These are phyloP conservation scores for Coix lacrymajobi DNA, from an alignment of 176 grass and related monocot species.

Conservation along the genomic window DNA sequence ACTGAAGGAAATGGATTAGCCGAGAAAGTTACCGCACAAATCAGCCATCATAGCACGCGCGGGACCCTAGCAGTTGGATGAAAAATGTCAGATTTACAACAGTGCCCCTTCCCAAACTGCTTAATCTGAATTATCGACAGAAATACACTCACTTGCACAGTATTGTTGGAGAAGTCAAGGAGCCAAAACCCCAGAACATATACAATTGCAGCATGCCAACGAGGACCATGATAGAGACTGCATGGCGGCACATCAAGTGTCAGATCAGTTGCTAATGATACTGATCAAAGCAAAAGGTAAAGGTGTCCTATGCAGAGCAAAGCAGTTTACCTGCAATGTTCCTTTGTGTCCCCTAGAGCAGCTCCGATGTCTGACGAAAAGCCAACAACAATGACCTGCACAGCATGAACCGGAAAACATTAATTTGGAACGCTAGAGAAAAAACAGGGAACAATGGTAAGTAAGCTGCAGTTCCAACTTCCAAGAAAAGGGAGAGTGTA, in stretches of 20 bases:
- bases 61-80: conserved; percentile 53
- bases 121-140: not conserved
- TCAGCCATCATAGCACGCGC: conserved; percentile 90
- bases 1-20: not conserved
- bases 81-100: not conserved
- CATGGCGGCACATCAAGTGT: not conserved
- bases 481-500: not conserved
- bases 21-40: conserved; percentile 52
- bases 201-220: conserved; percentile 77
- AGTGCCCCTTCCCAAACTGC: not conserved
- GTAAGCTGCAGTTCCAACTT: not conserved
- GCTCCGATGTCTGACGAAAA: conserved; percentile 89
- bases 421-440: not conserved
- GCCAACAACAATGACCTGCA: conserved; percentile 62
- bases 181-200: conserved; percentile 95
- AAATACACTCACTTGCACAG: conserved; percentile 59
- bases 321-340: conserved; percentile 60
- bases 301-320: not conserved
- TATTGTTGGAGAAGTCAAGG: conserved; percentile 90
- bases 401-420: not conserved
- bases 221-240: conserved; percentile 69
- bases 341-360: conserved; percentile 65
- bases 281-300: not conserved
- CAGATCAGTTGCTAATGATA: conserved; percentile 6
- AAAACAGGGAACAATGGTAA: not conserved